A percentile compares a stretch with the other conserved stretches of the same genome.
phyloP scores from a whole-genome alignment of 2,329 filamentous ascomycete species.

The Epichloe festucae region DNA sequence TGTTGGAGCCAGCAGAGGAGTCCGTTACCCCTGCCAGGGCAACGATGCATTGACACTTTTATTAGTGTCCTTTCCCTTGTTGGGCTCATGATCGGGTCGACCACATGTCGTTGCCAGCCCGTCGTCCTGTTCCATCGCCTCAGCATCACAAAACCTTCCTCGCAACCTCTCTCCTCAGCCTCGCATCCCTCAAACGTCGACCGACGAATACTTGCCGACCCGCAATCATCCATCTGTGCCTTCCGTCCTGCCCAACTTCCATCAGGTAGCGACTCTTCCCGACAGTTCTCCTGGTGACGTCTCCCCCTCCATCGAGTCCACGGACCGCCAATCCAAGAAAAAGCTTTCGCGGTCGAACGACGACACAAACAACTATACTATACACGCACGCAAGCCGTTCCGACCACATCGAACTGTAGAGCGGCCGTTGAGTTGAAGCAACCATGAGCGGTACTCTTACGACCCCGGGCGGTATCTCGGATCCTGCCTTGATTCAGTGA shows the following conservation, averaged over 20 bases:
- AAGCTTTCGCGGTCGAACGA: not conserved
- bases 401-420: not conserved
- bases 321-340: slow-evolving; percentile 1
- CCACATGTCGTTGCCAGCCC: slow-evolving; percentile 17
- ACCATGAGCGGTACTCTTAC: slow-evolving; percentile 25
- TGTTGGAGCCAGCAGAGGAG: not conserved
- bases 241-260: not conserved
- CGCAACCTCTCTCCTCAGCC: slow-evolving; percentile 1
- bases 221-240: not conserved
- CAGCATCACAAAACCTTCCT: slow-evolving; percentile 5
- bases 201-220: not conserved
- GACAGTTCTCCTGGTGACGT: slow-evolving; percentile 1
- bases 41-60: slow-evolving; percentile 7
- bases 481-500: slow-evolving; percentile 54
- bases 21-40: slow-evolving; percentile 9
- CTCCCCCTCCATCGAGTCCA: slow-evolving; percentile 1
- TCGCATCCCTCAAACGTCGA: not conserved
- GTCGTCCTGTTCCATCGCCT: slow-evolving; percentile 18
- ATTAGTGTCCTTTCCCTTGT: slow-evolving; percentile 12
- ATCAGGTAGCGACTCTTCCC: not conserved
- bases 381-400: not conserved
- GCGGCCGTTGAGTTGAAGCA: slow-evolving; percentile 6
- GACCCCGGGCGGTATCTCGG: slow-evolving; percentile 47
- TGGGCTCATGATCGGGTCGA: slow-evolving; percentile 16
- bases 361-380: not conserved